Evolutionary conservation across 768 basidiomycete species (phyloP), one percentile per base, ranked within the genome.

Genomic region (Cystoderma amianthinum): DNA sequence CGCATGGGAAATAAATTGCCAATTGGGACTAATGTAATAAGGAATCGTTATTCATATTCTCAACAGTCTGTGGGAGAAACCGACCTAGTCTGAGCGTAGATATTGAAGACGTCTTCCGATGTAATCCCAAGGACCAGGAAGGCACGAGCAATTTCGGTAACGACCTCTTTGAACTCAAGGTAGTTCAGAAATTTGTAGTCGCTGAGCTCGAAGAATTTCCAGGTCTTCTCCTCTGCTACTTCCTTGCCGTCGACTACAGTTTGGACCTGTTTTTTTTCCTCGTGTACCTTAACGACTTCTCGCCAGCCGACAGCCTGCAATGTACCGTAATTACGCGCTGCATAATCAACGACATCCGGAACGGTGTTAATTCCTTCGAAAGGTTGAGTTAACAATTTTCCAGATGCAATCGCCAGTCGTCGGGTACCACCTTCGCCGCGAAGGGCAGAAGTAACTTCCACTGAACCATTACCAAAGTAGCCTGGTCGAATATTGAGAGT

Each of bases 121-220:
- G 65, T 60, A 17, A 93, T 57, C 0, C 79, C 89, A 15, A 94
- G 63, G 48, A 85, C 75, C 36, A 87, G 55, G 41, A 96, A 62
- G 6, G 80, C 92, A 10, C 82, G 69, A 1, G 80, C 85, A 36
- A 91, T 64, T 51, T 83, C 77, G 2, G 68, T 67, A 3, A 85
- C 75, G 3, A 68, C 63, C 19, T 80, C 74, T 53, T 81, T 71
- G 45, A 94, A 69, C 50, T 91, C 77, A 47, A 82, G 51, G 60
- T 78, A 97, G 39, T 61, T 77, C 54, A 85, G 63, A 60, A 82
- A 97, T 63, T 89, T 78, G 74, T 85, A 97, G 46, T 85, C 85
- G 61, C 84, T 85, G 44, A 98, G 74, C 61, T 93, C 76, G 63
- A 90, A 99, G 64, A 85, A 98, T 57, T 85, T 90, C 95, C 95